Evolutionary conservation across 1,284 basidiomycete genomes (phyloP).

Genomic region (Apiotrichum laibachii): DNA sequence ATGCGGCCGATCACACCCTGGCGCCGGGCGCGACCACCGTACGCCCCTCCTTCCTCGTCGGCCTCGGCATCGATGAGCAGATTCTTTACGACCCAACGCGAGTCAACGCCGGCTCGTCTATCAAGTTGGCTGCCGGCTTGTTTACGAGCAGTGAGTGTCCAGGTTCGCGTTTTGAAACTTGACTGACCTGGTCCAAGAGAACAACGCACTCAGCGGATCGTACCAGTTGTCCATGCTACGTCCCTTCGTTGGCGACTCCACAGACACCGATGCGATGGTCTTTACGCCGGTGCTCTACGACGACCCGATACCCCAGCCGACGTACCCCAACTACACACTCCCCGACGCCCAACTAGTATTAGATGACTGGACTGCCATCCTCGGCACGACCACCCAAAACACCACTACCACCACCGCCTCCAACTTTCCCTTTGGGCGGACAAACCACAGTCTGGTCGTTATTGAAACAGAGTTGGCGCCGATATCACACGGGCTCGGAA

Average conservation of each 20-base stretch:
- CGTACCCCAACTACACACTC: slow-evolving; percentile 77
- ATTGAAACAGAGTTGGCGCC: slow-evolving; percentile 58
- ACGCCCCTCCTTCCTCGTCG: slow-evolving; percentile 8
- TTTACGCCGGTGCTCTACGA: slow-evolving; percentile 65
- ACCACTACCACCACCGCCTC: slow-evolving; percentile 29
- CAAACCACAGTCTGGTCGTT: slow-evolving; percentile 45
- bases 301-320: slow-evolving; percentile 52
- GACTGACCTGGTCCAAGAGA: background rate
- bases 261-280: slow-evolving; percentile 67
- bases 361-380: slow-evolving; percentile 36
- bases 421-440: slow-evolving; percentile 60
- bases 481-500: slow-evolving; percentile 37
- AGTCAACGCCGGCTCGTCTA: slow-evolving; percentile 1
- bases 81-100: background rate
- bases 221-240: background rate
- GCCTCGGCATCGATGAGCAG: slow-evolving; percentile 7
- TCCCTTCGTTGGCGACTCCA: slow-evolving; percentile 67
- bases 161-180: background rate
- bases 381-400: background rate
- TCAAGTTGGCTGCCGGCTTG: background rate
- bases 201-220: background rate
- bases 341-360: slow-evolving; percentile 59
- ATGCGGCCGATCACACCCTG: background rate
- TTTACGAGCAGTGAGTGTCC: background rate
- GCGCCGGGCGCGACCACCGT: background rate